Evolutionary conservation across 345 rosid species (phyloP).

Genomic region (Bruguiera sexangula): DNA sequence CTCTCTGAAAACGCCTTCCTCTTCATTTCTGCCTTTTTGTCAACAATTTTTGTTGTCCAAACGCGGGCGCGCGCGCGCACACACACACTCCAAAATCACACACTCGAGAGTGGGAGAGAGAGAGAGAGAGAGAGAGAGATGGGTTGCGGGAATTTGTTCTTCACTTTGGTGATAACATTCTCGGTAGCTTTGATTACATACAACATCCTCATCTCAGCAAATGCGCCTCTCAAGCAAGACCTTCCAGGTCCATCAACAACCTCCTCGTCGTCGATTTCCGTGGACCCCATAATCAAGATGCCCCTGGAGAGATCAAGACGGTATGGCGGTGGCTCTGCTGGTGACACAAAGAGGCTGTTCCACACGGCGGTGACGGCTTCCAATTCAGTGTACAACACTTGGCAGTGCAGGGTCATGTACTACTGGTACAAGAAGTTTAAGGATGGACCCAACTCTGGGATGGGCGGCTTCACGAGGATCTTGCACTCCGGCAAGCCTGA

Average conservation of each 20-base stretch:
- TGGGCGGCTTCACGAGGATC: slow-evolving; percentile 98
- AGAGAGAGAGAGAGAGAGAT: slow-evolving; percentile 21
- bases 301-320: slow-evolving; percentile 52
- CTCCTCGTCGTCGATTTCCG: slow-evolving; percentile 26
- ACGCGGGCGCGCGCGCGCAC: no score
- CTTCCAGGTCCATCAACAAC: slow-evolving; percentile 63
- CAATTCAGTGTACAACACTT: slow-evolving; percentile 83
- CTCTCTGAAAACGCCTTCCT: no score
- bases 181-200: slow-evolving; percentile 90
- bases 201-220: slow-evolving; percentile 94
- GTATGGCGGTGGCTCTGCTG: slow-evolving; percentile 10
- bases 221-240: slow-evolving; percentile 78
- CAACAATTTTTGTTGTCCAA: no score
- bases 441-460: slow-evolving; percentile 61
- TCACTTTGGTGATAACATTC: slow-evolving; percentile 55
- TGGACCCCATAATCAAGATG: slow-evolving; percentile 76
- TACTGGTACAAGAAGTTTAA: slow-evolving; percentile 85
- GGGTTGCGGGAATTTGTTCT: slow-evolving; percentile 82
- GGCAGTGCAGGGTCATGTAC: slow-evolving; percentile 98
- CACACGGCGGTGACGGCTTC: slow-evolving; percentile 99
- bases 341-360: slow-evolving; percentile 48
- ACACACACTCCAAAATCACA: not conserved
- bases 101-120: not conserved
- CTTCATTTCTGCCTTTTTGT: no score
- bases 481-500: slow-evolving; percentile 91